These are phyloP conservation scores for Metschnikowia lochheadii DNA, from an alignment of 805 yeast genomes.

Conservation along the genomic window DNA sequence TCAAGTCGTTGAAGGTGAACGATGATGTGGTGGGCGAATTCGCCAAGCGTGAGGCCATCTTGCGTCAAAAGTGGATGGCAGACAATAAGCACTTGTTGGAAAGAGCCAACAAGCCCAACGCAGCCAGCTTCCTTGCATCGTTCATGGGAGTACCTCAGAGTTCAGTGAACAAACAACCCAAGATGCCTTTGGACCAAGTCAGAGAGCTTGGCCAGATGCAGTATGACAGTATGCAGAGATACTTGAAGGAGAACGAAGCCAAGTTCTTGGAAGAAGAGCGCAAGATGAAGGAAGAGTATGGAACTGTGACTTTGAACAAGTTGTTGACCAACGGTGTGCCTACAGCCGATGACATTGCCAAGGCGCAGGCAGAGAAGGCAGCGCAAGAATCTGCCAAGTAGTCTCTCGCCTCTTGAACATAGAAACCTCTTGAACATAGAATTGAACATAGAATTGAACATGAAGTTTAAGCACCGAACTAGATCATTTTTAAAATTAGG, in stretches of 20 bases:
- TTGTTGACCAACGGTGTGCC: conserved; percentile 81
- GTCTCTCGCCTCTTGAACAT: conserved; percentile 9
- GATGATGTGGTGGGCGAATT: conserved; percentile 73
- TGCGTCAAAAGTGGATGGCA: conserved; percentile 66
- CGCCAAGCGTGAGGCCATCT: conserved; percentile 65
- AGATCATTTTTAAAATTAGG: too few species aligned
- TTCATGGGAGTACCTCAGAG: conserved; percentile 60
- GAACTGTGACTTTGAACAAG: conserved; percentile 79
- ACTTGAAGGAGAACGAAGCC: conserved; percentile 52
- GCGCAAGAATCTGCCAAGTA: conserved; percentile 10
- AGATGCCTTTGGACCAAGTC: conserved; percentile 82
- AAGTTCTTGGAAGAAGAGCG: conserved; percentile 83
- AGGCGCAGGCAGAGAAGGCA: conserved; percentile 35
- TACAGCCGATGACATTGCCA: conserved; percentile 60
- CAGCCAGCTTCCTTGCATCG: conserved; percentile 51
- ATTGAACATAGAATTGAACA: not conserved
- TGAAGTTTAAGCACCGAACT: too few species aligned
- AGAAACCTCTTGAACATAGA: conserved; percentile 2
- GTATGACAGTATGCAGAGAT: conserved; percentile 72
- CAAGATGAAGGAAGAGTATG: conserved; percentile 76
- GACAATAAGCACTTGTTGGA: conserved; percentile 42
- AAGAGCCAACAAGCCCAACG: conserved; percentile 33
- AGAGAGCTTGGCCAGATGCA: conserved; percentile 92
- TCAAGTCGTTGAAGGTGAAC: conserved; percentile 68
- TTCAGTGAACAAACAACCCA: conserved; percentile 46